A percentile compares a stretch with the other conserved stretches of the same genome.
phyloP scores from a whole-genome alignment of 192 early-diverging fungal species.

The Coemansia pectinata region DNA sequence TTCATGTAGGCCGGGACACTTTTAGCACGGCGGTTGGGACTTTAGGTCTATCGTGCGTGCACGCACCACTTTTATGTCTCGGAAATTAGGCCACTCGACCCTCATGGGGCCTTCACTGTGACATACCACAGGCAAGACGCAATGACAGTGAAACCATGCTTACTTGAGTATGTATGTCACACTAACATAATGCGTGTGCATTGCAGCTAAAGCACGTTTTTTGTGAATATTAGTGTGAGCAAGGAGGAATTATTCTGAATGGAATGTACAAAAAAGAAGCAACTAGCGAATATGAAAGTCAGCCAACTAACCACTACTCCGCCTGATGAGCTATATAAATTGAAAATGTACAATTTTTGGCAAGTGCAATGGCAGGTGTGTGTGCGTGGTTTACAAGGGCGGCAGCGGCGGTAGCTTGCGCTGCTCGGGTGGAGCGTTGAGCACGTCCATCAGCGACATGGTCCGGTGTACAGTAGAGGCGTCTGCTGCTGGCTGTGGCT shows the following conservation, averaged over 20 bases:
- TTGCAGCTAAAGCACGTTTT: background rate
- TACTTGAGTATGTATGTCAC: background rate
- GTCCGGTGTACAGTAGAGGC: constrained; percentile 27
- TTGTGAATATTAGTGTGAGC: background rate
- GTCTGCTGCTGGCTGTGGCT: background rate
- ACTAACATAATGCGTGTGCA: background rate
- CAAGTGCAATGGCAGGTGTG: background rate
- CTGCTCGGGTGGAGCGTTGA: constrained; percentile 51
- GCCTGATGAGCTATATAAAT: background rate
- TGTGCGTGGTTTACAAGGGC: constrained; percentile 9
- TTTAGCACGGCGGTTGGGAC: background rate
- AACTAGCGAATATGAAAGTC: background rate
- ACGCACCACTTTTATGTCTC: background rate
- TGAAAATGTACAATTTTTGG: background rate
- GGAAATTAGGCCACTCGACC: background rate
- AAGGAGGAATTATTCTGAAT: background rate
- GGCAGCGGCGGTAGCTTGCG: constrained; percentile 52
- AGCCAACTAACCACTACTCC: background rate
- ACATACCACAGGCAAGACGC: background rate
- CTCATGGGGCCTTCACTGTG: background rate
- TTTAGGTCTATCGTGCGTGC: background rate
- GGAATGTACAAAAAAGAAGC: background rate
- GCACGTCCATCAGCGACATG: constrained; percentile 53
- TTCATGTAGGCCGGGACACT: background rate
- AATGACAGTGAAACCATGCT: background rate